These are phyloP conservation scores for Pseudonectria buxi DNA, from an alignment of 2,329 filamentous ascomycete species.

Conservation along the genomic window DNA sequence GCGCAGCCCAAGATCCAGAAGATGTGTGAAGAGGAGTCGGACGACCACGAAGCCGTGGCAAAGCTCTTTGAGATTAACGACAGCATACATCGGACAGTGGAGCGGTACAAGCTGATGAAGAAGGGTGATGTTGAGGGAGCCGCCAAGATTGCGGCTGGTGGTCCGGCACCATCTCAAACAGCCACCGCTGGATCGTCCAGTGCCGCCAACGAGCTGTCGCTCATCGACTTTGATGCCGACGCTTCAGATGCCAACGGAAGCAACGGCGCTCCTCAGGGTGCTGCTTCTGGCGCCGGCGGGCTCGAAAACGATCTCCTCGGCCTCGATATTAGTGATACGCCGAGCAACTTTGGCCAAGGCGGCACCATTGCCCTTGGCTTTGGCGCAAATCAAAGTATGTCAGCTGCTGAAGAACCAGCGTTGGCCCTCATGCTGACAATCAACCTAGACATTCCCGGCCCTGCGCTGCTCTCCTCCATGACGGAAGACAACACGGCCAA, in stretches of 20 bases:
- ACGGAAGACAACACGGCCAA: conserved; percentile 55
- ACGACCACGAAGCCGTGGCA: conserved; percentile 90
- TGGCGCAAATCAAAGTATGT: conserved; percentile 60
- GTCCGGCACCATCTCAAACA: conserved; percentile 45
- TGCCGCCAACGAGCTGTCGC: conserved; percentile 66
- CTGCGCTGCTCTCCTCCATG: conserved; percentile 56
- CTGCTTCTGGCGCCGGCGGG: conserved; percentile 49
- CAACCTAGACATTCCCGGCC: conserved; percentile 53
- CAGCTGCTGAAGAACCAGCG: not conserved
- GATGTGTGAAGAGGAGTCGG: conserved; percentile 98
- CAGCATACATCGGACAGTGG: conserved; percentile 94
- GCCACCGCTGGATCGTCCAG: conserved; percentile 41
- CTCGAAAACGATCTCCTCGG: conserved; percentile 89
- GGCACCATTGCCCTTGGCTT: conserved; percentile 81
- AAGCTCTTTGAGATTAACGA: conserved; percentile 97
- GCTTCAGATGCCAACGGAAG: conserved; percentile 48
- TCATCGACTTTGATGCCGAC: conserved; percentile 82
- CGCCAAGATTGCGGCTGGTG: conserved; percentile 75
- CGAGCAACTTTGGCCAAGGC: conserved; percentile 58
- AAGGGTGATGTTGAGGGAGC: conserved; percentile 86
- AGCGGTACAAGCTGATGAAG: conserved; percentile 92
- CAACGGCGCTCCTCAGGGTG: conserved; percentile 24
- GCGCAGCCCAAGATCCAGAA: conserved; percentile 98
- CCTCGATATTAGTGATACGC: conserved; percentile 65
- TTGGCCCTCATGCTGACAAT: conserved; percentile 11